A percentile compares a stretch with the other conserved stretches of the same genome.
Conservation (phyloP, 352 stramenopile genomes). For the Pythium apleroticum region DNA sequence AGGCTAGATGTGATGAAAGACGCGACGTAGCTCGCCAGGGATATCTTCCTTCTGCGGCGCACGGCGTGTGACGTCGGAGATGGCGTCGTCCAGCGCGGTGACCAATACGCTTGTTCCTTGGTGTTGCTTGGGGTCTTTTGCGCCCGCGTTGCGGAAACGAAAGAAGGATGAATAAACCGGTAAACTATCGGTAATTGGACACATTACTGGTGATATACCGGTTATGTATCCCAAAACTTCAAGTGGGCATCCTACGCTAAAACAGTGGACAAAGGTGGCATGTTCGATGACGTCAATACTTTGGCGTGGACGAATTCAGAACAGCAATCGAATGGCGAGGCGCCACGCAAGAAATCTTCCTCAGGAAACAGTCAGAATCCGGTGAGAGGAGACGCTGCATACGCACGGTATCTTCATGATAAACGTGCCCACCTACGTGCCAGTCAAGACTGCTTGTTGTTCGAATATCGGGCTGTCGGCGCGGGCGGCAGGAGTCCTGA, state of each 20-base stretch:
- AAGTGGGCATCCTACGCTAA: neutral
- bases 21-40: neutral
- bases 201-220: neutral
- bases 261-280: neutral
- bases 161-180: neutral
- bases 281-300: neutral
- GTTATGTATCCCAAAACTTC: neutral
- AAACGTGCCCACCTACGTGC: neutral
- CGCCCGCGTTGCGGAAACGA: neutral
- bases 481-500: neutral
- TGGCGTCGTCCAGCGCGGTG: neutral
- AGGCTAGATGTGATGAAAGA: neutral
- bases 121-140: slow-evolving; percentile 4
- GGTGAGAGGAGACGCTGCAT: neutral
- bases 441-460: neutral
- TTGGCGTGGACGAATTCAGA: neutral
- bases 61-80: neutral
- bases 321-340: neutral
- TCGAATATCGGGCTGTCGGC: neutral
- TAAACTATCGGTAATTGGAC: neutral
- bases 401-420: neutral
- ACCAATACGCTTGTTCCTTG: neutral
- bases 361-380: neutral
- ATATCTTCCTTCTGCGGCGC: neutral
- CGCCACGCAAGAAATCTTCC: neutral